phyloP scores from a whole-genome alignment of 306 rosid species.

The Spatholobus suberectus region DNA sequence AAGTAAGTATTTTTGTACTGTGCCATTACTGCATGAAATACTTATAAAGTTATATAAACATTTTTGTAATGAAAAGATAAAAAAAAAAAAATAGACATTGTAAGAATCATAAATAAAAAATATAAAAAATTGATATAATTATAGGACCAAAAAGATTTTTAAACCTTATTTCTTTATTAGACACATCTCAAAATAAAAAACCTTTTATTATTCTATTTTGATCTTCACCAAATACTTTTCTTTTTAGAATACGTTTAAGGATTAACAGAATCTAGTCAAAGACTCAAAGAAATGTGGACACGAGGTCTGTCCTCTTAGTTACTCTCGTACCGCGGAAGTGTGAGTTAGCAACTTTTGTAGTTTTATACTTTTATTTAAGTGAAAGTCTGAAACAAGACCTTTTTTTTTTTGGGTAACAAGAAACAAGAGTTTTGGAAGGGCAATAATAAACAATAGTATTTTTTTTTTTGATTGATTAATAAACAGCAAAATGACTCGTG shows the following conservation, averaged over 20 bases:
- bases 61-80: no score
- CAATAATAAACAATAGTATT: neutral
- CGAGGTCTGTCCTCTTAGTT: neutral
- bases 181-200: neutral
- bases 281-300: constrained; percentile 11
- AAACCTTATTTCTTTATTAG: neutral
- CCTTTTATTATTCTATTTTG: no score
- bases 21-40: neutral
- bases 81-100: neutral
- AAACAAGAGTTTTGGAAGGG: neutral
- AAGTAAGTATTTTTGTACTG: neutral
- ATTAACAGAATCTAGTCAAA: neutral
- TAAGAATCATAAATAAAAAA: no score
- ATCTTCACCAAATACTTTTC: neutral
- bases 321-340: neutral
- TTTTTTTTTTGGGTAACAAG: no score
- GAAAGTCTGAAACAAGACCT: neutral
- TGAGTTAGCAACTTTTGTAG: neutral
- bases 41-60: no score
- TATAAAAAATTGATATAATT: no score
- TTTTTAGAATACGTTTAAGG: neutral
- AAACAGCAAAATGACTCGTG: neutral
- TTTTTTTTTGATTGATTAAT: no score
- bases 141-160: no score
- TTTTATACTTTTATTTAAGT: no score